Conservation (phyloP, 306 rosid species). For the Vigna mungo region DNA sequence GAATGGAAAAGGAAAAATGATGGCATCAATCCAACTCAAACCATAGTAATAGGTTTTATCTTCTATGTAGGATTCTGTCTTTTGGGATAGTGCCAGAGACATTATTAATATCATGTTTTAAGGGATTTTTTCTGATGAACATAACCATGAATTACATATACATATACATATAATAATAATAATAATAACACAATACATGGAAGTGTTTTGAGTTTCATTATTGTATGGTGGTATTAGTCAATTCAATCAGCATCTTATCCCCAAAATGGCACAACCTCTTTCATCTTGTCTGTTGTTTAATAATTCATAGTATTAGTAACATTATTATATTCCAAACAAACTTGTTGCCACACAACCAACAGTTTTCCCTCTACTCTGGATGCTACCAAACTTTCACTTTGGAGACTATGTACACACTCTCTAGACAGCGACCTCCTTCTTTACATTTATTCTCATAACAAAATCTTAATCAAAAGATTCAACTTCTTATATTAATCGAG, state of each 20-base stretch:
- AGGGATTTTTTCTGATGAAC: neutral
- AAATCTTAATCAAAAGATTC: no score
- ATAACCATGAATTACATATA: neutral
- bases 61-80: constrained; percentile 37
- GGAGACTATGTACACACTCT: neutral
- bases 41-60: constrained; percentile 36
- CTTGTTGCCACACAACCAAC: constrained; percentile 46
- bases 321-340: neutral
- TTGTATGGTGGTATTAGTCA: constrained; percentile 30
- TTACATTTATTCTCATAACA: neutral
- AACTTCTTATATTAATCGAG: no score
- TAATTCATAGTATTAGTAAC: neutral
- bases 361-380: constrained; percentile 25
- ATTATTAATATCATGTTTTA: constrained; percentile 12
- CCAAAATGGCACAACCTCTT: constrained; percentile 29
- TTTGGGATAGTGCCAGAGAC: constrained; percentile 28
- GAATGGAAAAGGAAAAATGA: neutral
- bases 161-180: no score
- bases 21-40: constrained; percentile 27
- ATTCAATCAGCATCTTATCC: constrained; percentile 54
- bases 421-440: neutral
- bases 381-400: constrained; percentile 13
- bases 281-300: constrained; percentile 26
- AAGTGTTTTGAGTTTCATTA: neutral
- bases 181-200: neutral